Percentiles rank a stretch among this genome's conserved stretches.
Conservation (phyloP, 306 rosid genomes). For the Herpetospermum pedunculosum region DNA sequence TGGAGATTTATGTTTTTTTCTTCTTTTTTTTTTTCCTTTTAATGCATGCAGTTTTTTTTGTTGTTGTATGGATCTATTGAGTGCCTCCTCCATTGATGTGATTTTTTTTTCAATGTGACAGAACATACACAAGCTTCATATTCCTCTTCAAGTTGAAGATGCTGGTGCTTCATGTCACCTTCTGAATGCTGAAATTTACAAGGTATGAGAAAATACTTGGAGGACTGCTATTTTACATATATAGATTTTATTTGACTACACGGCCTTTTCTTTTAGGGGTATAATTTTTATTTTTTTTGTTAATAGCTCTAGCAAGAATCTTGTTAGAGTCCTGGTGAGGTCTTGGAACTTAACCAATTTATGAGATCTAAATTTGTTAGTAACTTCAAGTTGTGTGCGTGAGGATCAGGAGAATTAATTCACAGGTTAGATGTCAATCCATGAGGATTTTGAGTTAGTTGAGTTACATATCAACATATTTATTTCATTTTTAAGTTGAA, state of each 20-base stretch:
- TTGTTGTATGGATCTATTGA: conserved; percentile 9
- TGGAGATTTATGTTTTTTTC: not conserved
- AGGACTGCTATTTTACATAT: not conserved
- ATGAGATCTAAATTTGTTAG: not conserved
- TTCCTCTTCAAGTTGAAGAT: conserved; percentile 34
- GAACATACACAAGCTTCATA: conserved; percentile 60
- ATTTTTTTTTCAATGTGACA: conserved; percentile 21
- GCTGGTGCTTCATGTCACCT: conserved; percentile 32
- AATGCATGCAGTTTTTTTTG: conserved; percentile 8
- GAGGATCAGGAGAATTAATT: not conserved
- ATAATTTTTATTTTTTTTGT: not conserved
- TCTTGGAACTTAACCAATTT: not conserved
- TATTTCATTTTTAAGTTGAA: not conserved
- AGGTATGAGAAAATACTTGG: conserved; percentile 38
- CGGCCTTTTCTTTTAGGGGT: not conserved
- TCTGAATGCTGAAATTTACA: conserved; percentile 54
- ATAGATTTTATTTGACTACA: not conserved
- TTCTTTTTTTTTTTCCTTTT: not conserved
- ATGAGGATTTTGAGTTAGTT: not conserved
- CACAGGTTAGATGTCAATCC: not conserved
- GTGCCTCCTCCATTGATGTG: conserved; percentile 4
- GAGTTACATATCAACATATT: not conserved
- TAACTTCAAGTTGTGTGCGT: not conserved
- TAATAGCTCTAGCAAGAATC: not conserved
- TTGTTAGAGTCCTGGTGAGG: not conserved